Evolutionary conservation across 371 early-diverging fungal genomes (phyloP), one percentile per base, ranked within the genome.

Genomic region (Choanephora cucurbitarum): DNA sequence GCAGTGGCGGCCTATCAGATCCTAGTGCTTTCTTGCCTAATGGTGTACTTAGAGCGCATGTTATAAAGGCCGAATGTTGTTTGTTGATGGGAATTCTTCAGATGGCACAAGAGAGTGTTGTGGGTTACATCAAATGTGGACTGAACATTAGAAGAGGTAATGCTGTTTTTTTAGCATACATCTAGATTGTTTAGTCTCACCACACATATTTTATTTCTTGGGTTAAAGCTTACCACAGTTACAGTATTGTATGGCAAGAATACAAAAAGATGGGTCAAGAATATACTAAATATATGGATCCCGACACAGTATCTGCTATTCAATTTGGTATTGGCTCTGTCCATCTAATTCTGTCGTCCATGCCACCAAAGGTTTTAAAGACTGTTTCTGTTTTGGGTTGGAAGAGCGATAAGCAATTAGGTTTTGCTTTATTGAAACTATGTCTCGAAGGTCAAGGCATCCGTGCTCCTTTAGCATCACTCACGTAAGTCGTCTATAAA

Each of bases 241-340:
- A 79, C 28, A 65, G 64, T 39, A 23, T 79, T 40, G 79, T 79
- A 3, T 79, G 79, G 79, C 73, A 73, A 62, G 79, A 79, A 31
- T 79, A 75, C 51, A 75, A 79, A 49, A 60, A 66, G 14, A 79
- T 79, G 79, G 79, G 79, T 15, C 79, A 79, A 55, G 65, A 70
- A 15, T 71, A 63, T 44, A 66, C 60, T 13, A 70, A 75, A 44
- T 64, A 69, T 49, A 79, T 79, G 71, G 79, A 79, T 57, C 52
- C 62, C 23, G 72, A 79, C 41, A 79, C 79, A 1, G 63, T 79
- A 3, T 79, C 79, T 15, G 79, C 67, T 1, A 71, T 75, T 52
- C 75, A 79, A 40, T 79, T 79, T 56, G 79, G 86, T 21, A 74
- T 84, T 60, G 87, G 87, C 21, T 75, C 84, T 7, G 81, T 82